Evolutionary conservation across 176 grass and related monocot genomes (phyloP), one percentile per base, ranked within the genome.

Genomic region (Lolium multiflorum): DNA sequence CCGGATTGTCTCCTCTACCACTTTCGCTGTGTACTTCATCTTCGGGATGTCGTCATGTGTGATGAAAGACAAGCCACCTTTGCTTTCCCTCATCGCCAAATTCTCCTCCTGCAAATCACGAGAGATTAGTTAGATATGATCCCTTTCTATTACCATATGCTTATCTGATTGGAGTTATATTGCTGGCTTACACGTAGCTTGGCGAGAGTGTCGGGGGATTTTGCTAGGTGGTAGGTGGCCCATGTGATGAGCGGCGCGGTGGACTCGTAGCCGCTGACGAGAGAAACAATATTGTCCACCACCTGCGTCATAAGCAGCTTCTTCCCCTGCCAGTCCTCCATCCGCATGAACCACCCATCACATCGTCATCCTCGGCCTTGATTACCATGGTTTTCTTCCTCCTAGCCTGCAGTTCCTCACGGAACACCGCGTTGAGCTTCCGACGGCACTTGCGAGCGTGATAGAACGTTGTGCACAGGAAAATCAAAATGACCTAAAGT

Each of bases 211-310:
- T 31, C 58, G 14, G 24, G 88, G 72, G 20, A 82, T 55, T 55
- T 55, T 17, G 51, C 51, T 1, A 55, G 49, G 74, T 91, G 84
- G 70, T 91, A 91, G 4, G 17, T n/a, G 10, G 88, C 83, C 79
- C 83, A 90, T 83, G 64, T 86, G 26, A 82, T 82, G n/a, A n/a
- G n/a, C n/a, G 55, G 78, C 61, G 7, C 37, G 8, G 88, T 90
- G 51, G 84, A 86, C 24, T 90, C 57, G 5, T 83, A 86, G 61
- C 83, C 88, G 0, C 20, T 83, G 11, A 90, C 62, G 12, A 86
- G 71, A 15, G 79, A 70, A 28, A 90, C 78, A 8, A 87, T 87
- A 65, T 90, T 90, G 28, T 90, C 74, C 1, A 87, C 76, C 5
- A 90, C 65, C 76, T 83, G n/a, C 73, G 17, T 83, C 66, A 38